phyloP scores from a whole-genome alignment of 352 stramenopile species.

The Hyaloperonospora brassicae region DNA sequence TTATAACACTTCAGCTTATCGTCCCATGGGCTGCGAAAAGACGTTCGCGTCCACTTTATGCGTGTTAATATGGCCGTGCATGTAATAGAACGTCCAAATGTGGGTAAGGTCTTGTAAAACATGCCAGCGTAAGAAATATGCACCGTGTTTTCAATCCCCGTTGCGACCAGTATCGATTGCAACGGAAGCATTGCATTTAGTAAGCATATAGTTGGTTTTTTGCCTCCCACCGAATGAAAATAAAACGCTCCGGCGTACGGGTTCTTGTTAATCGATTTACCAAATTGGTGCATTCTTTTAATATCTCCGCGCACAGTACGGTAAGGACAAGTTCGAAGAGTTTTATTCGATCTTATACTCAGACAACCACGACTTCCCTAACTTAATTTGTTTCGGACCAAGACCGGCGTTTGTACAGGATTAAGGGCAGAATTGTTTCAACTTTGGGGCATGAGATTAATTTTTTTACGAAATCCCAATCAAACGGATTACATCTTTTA shows the following conservation, averaged over 20 bases:
- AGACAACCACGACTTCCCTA: not conserved
- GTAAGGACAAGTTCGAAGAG: not conserved
- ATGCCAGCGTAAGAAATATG: slow-evolving; percentile 1
- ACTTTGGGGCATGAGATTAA: too few species aligned
- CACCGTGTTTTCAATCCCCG: not conserved
- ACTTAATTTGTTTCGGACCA: not conserved
- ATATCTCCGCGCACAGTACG: not conserved
- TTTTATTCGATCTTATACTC: not conserved
- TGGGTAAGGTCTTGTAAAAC: slow-evolving; percentile 1
- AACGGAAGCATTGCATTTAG: not conserved
- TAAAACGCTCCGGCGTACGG: too few species aligned
- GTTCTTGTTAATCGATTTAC: too few species aligned
- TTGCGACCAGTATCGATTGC: not conserved
- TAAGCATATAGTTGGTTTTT: not conserved
- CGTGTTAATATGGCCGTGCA: too few species aligned
- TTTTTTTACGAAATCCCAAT: too few species aligned
- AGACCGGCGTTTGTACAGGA: too few species aligned
- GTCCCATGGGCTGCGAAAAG: too few species aligned
- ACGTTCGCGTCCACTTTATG: too few species aligned
- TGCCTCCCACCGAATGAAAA: not conserved
- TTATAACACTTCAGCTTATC: too few species aligned
- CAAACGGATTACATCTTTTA: too few species aligned
- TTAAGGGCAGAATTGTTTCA: too few species aligned
- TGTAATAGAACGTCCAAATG: slow-evolving; percentile 1
- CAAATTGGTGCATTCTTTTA: not conserved